These are phyloP conservation scores for Pyrrhoderma noxium DNA, from an alignment of 1,284 basidiomycete species.

Conservation along the genomic window DNA sequence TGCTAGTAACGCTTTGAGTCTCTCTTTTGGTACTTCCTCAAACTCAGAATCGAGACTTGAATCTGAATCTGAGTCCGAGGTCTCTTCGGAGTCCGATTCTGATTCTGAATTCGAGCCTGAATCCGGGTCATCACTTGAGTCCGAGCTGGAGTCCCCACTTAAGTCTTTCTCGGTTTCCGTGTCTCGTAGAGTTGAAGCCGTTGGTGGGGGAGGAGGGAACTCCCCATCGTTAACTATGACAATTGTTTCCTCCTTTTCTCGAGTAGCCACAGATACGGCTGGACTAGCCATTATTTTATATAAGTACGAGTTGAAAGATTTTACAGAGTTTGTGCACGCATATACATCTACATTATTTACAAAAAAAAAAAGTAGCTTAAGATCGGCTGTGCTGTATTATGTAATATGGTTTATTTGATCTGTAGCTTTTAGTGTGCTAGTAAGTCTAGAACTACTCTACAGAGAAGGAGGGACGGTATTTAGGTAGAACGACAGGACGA, in stretches of 20 bases:
- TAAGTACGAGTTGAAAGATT: too few species aligned
- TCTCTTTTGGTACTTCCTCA: slow-evolving; percentile 47
- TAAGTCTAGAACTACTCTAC: too few species aligned
- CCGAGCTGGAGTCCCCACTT: not conserved
- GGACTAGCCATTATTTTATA: too few species aligned
- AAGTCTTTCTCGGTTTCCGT: not conserved
- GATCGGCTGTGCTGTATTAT: too few species aligned
- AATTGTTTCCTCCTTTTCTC: too few species aligned
- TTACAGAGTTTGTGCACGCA: too few species aligned
- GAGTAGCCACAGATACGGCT: too few species aligned
- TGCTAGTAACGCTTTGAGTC: slow-evolving; percentile 56
- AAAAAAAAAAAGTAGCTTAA: too few species aligned
- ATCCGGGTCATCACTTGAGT: not conserved
- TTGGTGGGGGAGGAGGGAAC: not conserved
- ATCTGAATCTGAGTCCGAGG: slow-evolving; percentile 29
- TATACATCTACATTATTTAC: too few species aligned
- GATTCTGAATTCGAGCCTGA: not conserved
- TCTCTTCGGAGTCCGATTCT: slow-evolving; percentile 18
- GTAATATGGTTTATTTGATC: too few species aligned
- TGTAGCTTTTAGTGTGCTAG: too few species aligned
- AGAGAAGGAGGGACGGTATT: slow-evolving; percentile 6
- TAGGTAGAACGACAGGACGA: slow-evolving; percentile 22
- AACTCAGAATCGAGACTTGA: slow-evolving; percentile 34
- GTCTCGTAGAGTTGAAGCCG: not conserved
- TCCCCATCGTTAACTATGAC: too few species aligned